phyloP scores from a whole-genome alignment of 2,329 filamentous ascomycete genomes.

The Colletotrichum sp. region DNA sequence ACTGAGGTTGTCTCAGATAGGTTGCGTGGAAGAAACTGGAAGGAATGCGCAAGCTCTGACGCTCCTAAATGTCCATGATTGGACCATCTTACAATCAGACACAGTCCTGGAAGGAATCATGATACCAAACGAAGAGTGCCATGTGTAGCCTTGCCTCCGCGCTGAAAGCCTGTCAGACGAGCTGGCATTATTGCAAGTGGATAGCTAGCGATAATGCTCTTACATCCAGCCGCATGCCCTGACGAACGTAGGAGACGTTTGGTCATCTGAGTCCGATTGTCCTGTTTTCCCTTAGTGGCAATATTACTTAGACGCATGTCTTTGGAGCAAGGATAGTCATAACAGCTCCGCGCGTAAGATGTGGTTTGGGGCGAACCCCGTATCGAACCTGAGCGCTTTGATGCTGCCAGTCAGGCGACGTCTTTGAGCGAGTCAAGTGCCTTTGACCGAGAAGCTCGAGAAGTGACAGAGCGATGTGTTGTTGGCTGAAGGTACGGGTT shows the following conservation, averaged over 20 bases:
- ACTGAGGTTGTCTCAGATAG: neutral
- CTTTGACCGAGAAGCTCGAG: neutral
- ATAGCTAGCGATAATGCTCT: neutral
- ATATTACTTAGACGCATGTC: neutral
- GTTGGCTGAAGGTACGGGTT: neutral
- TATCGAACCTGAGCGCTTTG: neutral
- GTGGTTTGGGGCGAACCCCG: neutral
- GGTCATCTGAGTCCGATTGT: neutral
- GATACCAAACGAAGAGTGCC: neutral
- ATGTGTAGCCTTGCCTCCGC: neutral
- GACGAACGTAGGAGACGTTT: neutral
- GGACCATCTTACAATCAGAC: neutral
- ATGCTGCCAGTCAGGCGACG: neutral
- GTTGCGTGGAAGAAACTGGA: neutral
- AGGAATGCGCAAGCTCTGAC: neutral
- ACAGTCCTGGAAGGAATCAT: neutral
- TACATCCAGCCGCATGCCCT: neutral
- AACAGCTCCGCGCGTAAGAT: neutral
- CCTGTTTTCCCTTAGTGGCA: neutral
- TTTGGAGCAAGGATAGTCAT: neutral
- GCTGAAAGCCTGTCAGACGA: neutral
- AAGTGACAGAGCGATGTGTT: neutral
- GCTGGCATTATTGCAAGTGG: neutral
- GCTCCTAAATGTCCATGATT: neutral
- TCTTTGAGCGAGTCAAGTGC: neutral